A percentile compares a stretch with the other conserved stretches of the same genome.
Evolutionary conservation across 345 rosid species (phyloP).

Genomic region (Cardamine resedifolia): DNA sequence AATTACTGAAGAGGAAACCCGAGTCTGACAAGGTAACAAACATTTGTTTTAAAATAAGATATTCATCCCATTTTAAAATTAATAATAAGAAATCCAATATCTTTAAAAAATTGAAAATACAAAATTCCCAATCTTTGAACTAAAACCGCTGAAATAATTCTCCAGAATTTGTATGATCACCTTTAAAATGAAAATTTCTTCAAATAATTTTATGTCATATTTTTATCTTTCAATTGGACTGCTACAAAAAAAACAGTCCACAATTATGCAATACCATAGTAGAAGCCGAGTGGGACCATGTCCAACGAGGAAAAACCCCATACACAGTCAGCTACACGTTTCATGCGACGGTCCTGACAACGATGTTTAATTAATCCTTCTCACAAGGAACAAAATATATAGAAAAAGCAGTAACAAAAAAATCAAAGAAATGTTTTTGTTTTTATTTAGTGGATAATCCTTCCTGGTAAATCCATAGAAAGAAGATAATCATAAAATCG

Average conservation of each 20-base stretch:
- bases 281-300: slow-evolving; percentile 17
- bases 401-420: not conserved
- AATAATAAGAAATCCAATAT: not conserved
- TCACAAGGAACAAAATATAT: not conserved
- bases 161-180: not conserved
- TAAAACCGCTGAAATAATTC: not conserved
- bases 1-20: not conserved
- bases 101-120: not conserved
- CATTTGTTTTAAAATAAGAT: not conserved
- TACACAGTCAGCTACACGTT: slow-evolving; percentile 44
- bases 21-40: not conserved
- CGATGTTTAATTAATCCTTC: not conserved
- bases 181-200: not conserved
- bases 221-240: not conserved
- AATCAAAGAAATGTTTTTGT: not conserved
- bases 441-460: not conserved
- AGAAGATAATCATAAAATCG: too few relatives aligned
- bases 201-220: not conserved
- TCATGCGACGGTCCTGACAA: slow-evolving; percentile 34
- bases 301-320: slow-evolving; percentile 34
- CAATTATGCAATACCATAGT: not conserved
- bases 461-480: too few relatives aligned
- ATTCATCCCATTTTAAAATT: not conserved
- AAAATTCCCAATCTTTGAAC: not conserved
- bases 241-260: not conserved